Base-by-base conservation (phyloP, 2,329 filamentous ascomycete genomes). In the Claviceps sp. region DNA sequence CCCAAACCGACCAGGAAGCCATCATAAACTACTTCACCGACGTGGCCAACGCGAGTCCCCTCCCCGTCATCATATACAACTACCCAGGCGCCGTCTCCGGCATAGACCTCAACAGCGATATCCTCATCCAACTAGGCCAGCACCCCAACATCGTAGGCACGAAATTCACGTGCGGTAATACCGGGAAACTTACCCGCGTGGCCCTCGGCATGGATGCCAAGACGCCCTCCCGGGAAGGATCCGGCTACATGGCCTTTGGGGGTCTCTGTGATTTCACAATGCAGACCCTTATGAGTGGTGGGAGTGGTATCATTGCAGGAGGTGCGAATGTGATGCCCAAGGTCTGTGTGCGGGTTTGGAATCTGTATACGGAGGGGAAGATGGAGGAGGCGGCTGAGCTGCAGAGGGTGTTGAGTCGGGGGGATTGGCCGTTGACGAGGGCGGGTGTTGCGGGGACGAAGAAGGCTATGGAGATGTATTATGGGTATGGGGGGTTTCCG, bases 151-250 rank as follows among this genome's bases (percentile, higher is more conserved):
- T 95, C 61, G 72, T 89, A 56, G 88, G 88, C 56, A 90, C 87
- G 51, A 95, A 95, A 68, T 94, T 95, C 74, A 95, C 88, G 42
- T 94, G 88, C 65, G 88, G 86, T 57, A 93, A 88, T 73, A 93
- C 87, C 1, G 88, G 88, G 57, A 95, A 94, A 71, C 77, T 94
- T 57, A 91, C 88, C 13, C 82, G 88, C 36, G 86, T 95, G 4
- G 87, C 88, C 6, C 69, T 77, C 14, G 86, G 81, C 45, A 80
- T 83, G 47, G 72, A 85, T 59, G 86, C 88, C 52, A 80, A 82
- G 66, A 88, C 83, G 0, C 80, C 84, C 11, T 69, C 65, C 54
- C 64, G 68, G 7, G 71, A 76, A 55, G 79, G 79, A 37, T 78
- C 74, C 20, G 81, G 80, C 11, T 94, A 90, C 73, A 85, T 93